A percentile compares a stretch with the other conserved stretches of the same genome.
Conservation (phyloP, 495 filamentous ascomycete species). For the Hyphodiscus hymeniophilus region DNA sequence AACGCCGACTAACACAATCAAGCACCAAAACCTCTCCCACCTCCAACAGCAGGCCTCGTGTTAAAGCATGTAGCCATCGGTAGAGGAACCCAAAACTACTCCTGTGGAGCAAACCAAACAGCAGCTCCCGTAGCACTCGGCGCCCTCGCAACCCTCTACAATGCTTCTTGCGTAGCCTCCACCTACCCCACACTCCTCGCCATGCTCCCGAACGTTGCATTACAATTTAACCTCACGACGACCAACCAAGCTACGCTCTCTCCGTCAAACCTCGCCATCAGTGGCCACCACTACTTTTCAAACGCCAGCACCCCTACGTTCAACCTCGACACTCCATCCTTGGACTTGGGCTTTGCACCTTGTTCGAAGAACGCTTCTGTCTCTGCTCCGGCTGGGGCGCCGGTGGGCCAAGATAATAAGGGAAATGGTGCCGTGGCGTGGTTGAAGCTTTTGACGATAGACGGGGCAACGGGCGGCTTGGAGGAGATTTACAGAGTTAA, state of each 20-base stretch:
- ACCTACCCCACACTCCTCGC: conserved; percentile 54
- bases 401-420: conserved; percentile 40
- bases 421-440: conserved; percentile 61
- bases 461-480: conserved; percentile 49
- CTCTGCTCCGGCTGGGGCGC: conserved; percentile 50
- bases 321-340: conserved; percentile 48
- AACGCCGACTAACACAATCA: conserved; percentile 6
- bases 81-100: conserved; percentile 89
- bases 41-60: conserved; percentile 45
- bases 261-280: conserved; percentile 49
- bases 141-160: conserved; percentile 80
- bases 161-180: conserved; percentile 71
- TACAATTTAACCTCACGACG: conserved; percentile 43
- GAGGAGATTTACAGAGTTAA: conserved; percentile 78
- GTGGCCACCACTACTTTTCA: conserved; percentile 76
- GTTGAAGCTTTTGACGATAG: conserved; percentile 51
- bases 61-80: conserved; percentile 77
- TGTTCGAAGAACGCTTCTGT: conserved; percentile 47
- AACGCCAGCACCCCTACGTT: conserved; percentile 66
- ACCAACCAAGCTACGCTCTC: conserved; percentile 26
- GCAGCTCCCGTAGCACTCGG: conserved; percentile 57
- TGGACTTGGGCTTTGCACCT: conserved; percentile 52
- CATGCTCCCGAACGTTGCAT: conserved; percentile 41
- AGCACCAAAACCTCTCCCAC: conserved; percentile 43
- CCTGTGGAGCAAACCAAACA: conserved; percentile 53